Evolutionary conservation across 1,284 basidiomycete species (phyloP).

Genomic region (Omphalotus olearius): DNA sequence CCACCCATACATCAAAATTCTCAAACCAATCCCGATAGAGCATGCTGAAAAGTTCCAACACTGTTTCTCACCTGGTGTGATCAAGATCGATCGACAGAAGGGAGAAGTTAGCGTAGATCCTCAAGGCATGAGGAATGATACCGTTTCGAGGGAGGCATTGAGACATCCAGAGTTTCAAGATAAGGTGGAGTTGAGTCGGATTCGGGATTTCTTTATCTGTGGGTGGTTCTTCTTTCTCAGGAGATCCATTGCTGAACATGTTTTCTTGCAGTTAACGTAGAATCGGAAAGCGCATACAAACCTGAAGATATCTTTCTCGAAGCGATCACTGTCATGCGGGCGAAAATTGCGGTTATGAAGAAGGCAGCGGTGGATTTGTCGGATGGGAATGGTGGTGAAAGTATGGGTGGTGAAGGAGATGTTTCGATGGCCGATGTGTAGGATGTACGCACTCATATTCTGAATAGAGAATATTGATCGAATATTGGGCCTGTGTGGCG

Average conservation of each 20-base stretch:
- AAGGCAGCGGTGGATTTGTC: conserved; percentile 55
- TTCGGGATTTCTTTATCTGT: conserved; percentile 96
- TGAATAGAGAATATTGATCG: too few relatives aligned
- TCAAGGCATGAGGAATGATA: conserved; percentile 77
- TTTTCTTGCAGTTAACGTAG: conserved; percentile 68
- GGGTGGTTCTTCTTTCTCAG: conserved; percentile 22
- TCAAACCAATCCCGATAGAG: conserved; percentile 62
- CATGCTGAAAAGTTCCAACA: conserved; percentile 75
- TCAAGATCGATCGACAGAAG: conserved; percentile 63
- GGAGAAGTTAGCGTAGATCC: conserved; percentile 54
- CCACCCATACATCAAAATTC: conserved; percentile 83
- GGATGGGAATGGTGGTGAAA: conserved; percentile 28
- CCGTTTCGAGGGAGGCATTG: conserved; percentile 90
- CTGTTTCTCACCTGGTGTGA: conserved; percentile 91
- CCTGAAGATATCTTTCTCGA: conserved; percentile 86
- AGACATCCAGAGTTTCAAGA: conserved; percentile 90
- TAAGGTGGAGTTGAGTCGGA: conserved; percentile 79
- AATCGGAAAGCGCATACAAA: conserved; percentile 85
- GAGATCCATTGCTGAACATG: neutral
- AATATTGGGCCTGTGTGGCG: too few relatives aligned
- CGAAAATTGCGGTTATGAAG: conserved; percentile 67
- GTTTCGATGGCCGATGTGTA: conserved; percentile 32
- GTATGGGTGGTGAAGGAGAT: conserved; percentile 27
- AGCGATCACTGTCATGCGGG: conserved; percentile 78
- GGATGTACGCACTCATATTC: too few relatives aligned